These are phyloP conservation scores for Calocybe gangraenosa DNA, from an alignment of 768 basidiomycete genomes.

Conservation along the genomic window DNA sequence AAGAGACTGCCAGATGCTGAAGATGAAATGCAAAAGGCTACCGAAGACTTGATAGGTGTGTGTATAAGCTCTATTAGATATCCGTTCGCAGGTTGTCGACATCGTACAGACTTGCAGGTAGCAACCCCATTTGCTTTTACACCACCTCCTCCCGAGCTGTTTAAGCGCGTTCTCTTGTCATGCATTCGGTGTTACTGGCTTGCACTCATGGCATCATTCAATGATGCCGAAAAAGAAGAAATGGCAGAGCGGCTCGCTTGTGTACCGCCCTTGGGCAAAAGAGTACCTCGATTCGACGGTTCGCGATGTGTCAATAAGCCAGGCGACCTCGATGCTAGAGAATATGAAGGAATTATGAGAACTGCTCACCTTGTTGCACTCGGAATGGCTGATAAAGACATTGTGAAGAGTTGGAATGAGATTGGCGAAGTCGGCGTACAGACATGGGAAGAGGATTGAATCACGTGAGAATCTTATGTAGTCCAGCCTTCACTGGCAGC, in stretches of 20 bases:
- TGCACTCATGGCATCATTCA: constrained; percentile 15
- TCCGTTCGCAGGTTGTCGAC: background rate
- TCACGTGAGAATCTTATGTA: background rate
- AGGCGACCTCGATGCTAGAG: constrained; percentile 16
- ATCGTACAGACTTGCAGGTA: constrained; percentile 13
- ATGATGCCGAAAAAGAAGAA: constrained; percentile 16
- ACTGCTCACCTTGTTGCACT: constrained; percentile 15
- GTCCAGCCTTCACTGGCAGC: background rate
- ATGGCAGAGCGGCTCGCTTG: constrained; percentile 15
- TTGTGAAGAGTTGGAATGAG: constrained; percentile 20
- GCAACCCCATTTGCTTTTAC: constrained; percentile 17
- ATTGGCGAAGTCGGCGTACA: constrained; percentile 23
- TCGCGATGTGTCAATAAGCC: constrained; percentile 17
- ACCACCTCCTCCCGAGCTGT: constrained; percentile 17
- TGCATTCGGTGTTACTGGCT: constrained; percentile 22
- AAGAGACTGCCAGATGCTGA: constrained; percentile 11
- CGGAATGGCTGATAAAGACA: constrained; percentile 14
- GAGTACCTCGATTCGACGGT: constrained; percentile 1
- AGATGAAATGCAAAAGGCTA: constrained; percentile 13
- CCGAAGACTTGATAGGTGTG: constrained; percentile 15
- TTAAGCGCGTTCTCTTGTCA: constrained; percentile 17
- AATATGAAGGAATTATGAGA: constrained; percentile 25
- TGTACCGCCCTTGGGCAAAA: constrained; percentile 16
- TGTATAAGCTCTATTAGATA: background rate
- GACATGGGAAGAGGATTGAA: constrained; percentile 22